Conservation (phyloP, 1,139 yeast species). For the Blastobotrys ciferrii region DNA sequence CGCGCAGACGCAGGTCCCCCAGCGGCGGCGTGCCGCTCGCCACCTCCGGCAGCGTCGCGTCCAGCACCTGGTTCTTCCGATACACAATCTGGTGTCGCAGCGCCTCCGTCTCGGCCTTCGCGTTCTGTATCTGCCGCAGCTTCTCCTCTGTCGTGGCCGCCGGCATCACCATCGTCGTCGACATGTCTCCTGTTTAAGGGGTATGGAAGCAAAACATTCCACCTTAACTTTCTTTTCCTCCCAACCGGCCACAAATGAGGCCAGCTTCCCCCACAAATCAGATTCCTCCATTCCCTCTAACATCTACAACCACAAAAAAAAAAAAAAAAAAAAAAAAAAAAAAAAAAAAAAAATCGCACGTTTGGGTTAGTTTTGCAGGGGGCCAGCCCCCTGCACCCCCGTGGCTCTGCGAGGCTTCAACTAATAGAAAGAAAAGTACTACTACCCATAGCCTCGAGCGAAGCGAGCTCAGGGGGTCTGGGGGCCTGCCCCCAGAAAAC, state of each 20-base stretch:
- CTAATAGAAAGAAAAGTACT: too few relatives aligned
- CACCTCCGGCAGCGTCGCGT: conserved; percentile 25
- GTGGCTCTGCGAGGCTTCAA: too few relatives aligned
- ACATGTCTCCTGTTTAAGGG: conserved; percentile 1
- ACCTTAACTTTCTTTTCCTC: neutral
- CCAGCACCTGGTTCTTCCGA: conserved; percentile 22
- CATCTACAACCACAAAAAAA: too few relatives aligned
- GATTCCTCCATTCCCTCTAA: too few relatives aligned
- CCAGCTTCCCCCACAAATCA: neutral
- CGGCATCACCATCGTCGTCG: conserved; percentile 6
- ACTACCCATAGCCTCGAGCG: too few relatives aligned
- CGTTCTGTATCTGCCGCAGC: conserved; percentile 20
- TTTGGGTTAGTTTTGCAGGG: too few relatives aligned
- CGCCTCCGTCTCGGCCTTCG: conserved; percentile 26
- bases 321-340: too few relatives aligned
- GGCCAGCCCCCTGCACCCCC: too few relatives aligned
- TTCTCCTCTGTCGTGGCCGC: conserved; percentile 19
- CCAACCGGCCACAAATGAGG: neutral
- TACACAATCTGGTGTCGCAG: conserved; percentile 23
- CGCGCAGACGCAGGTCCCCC: conserved; percentile 17
- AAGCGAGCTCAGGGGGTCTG: too few relatives aligned
- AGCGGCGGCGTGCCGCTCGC: conserved; percentile 23
- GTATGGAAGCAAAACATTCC: neutral
- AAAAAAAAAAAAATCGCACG: too few relatives aligned
- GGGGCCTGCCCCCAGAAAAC: too few relatives aligned